These are phyloP conservation scores for Cryptococcus maquisensis DNA, from an alignment of 1,284 basidiomycete species.

Conservation along the genomic window DNA sequence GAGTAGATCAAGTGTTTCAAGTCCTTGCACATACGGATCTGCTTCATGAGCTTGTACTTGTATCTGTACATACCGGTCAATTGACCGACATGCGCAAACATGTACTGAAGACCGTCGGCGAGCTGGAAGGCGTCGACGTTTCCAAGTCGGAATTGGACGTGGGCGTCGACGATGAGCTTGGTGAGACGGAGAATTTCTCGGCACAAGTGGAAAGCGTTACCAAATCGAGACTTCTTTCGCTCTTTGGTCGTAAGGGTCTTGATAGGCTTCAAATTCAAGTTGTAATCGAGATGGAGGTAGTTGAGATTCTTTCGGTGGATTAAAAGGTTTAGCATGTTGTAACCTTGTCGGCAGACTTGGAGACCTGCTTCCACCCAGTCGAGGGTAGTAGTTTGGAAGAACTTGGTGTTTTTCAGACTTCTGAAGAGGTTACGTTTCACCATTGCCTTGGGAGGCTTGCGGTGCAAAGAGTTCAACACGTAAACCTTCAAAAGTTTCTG, in stretches of 20 bases:
- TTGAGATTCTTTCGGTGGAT: constrained; percentile 99
- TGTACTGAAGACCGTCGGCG: constrained; percentile 96
- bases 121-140: constrained; percentile 99
- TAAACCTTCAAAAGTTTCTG: constrained; percentile 97
- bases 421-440: constrained; percentile 96
- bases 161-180: constrained; percentile 96
- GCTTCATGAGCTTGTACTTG: constrained; percentile 91
- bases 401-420: constrained; percentile 95
- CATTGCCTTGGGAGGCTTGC: constrained; percentile 88
- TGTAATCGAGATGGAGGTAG: constrained; percentile 60
- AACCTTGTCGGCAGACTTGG: constrained; percentile 96
- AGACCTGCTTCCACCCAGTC: constrained; percentile 99
- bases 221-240: constrained; percentile 98
- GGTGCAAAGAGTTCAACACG: constrained; percentile 90
- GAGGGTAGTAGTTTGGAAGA: constrained; percentile 96
- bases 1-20: constrained; percentile 83
- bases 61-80: constrained; percentile 97
- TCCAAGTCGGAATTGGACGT: constrained; percentile 97
- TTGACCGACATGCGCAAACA: constrained; percentile 95
- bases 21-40: constrained; percentile 99
- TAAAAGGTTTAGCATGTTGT: constrained; percentile 98
- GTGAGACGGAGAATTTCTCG: constrained; percentile 96
- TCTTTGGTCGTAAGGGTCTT: constrained; percentile 99
- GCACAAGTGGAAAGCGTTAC: constrained; percentile 95
- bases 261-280: constrained; percentile 71